A percentile compares a stretch with the other conserved stretches of the same genome.
phyloP scores from a whole-genome alignment of 257 asterid species.

The Perilla frutescens region DNA sequence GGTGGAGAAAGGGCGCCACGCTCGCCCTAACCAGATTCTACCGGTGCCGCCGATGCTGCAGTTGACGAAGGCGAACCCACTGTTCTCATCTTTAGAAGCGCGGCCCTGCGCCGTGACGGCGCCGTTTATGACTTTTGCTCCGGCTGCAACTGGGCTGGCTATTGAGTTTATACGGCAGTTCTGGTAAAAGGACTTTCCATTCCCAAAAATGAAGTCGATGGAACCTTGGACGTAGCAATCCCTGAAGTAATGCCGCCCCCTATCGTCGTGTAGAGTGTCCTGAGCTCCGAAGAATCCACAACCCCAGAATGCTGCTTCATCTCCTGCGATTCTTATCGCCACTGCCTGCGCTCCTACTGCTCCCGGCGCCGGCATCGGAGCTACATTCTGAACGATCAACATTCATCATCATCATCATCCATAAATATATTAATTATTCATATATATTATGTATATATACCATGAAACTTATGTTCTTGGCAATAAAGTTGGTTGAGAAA shows the following conservation, averaged over 20 bases:
- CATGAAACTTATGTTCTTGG: constrained; percentile 90
- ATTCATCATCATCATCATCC: too few species aligned
- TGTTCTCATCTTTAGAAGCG: constrained; percentile 76
- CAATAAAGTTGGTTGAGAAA: constrained; percentile 76
- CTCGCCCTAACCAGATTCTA: constrained; percentile 91
- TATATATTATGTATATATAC: constrained; percentile 35
- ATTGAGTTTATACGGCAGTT: constrained; percentile 71
- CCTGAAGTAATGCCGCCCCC: constrained; percentile 90
- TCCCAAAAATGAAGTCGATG: constrained; percentile 91
- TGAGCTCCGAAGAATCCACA: constrained; percentile 98
- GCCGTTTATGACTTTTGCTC: constrained; percentile 64
- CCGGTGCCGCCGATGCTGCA: constrained; percentile 88
- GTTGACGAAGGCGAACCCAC: constrained; percentile 75
- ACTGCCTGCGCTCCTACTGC: constrained; percentile 91
- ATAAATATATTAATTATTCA: too few species aligned
- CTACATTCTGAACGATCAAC: constrained; percentile 61
- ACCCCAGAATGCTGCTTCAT: constrained; percentile 84
- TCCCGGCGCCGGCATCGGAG: constrained; percentile 85
- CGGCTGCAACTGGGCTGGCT: constrained; percentile 71
- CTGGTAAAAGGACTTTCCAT: constrained; percentile 80
- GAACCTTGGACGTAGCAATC: constrained; percentile 97
- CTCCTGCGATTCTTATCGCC: constrained; percentile 81
- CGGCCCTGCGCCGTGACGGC: constrained; percentile 90
- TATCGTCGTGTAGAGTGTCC: constrained; percentile 88
- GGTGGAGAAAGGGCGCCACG: constrained; percentile 94